phyloP scores from a whole-genome alignment of 2,329 filamentous ascomycete species.

The Penicillium sp. region DNA sequence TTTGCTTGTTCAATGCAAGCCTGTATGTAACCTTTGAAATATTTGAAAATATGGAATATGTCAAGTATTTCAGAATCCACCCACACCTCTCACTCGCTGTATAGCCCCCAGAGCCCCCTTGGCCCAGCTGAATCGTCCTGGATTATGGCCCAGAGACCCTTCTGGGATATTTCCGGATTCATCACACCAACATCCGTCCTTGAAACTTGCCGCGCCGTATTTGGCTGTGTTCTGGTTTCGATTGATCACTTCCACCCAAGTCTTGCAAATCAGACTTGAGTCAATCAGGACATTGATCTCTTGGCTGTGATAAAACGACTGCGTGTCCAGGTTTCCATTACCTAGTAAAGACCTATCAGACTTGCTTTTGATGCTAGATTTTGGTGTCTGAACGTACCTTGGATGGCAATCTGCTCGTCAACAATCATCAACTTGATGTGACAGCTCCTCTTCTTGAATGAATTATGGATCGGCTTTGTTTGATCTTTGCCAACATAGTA shows the following conservation, averaged over 20 bases:
- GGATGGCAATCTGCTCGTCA: conserved; percentile 69
- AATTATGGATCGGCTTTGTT: conserved; percentile 67
- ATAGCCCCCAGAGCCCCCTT: conserved; percentile 63
- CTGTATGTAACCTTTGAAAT: too few species aligned
- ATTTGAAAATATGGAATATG: background rate
- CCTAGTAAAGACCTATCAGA: conserved; percentile 36
- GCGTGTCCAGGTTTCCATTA: conserved; percentile 79
- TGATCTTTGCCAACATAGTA: conserved; percentile 79
- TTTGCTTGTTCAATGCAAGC: too few species aligned
- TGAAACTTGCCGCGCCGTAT: conserved; percentile 58
- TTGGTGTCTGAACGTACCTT: conserved; percentile 50
- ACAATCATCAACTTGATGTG: conserved; percentile 79
- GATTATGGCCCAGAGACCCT: conserved; percentile 57
- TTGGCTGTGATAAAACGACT: conserved; percentile 77
- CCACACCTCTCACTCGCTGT: conserved; percentile 60
- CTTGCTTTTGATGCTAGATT: background rate
- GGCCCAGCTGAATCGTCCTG: conserved; percentile 62
- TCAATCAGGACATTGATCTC: conserved; percentile 80
- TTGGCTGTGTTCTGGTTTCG: conserved; percentile 69
- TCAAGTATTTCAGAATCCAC: conserved; percentile 52
- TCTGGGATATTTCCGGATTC: conserved; percentile 51
- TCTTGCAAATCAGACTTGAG: conserved; percentile 61
- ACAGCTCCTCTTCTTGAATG: conserved; percentile 68
- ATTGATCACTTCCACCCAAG: conserved; percentile 65
- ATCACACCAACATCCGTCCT: conserved; percentile 68